A percentile compares a stretch with the other conserved stretches of the same genome.
phyloP scores from a whole-genome alignment of 768 basidiomycete species.

The Boletus vinaceobasis region DNA sequence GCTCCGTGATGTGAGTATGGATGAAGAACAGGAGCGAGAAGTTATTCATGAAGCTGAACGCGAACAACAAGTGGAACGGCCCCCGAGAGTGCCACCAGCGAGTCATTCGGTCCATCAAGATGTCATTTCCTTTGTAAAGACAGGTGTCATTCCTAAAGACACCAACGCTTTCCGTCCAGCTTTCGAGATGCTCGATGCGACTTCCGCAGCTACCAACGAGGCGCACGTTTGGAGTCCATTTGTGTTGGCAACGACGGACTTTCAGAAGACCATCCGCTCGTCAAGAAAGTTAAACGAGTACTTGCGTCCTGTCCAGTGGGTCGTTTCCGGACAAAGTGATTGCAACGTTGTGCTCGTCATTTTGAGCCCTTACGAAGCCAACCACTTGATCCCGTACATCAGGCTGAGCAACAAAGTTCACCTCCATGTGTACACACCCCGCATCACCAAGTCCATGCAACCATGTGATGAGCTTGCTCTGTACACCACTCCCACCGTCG shows the following conservation, averaged over 20 bases:
- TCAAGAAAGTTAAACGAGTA: slow-evolving; percentile 9
- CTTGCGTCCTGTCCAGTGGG: slow-evolving; percentile 31
- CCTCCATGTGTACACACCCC: slow-evolving; percentile 43
- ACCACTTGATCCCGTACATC: slow-evolving; percentile 37
- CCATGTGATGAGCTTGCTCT: slow-evolving; percentile 35
- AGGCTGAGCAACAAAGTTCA: slow-evolving; percentile 29
- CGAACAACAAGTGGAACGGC: slow-evolving; percentile 39
- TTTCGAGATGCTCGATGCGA: slow-evolving; percentile 6
- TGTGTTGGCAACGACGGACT: slow-evolving; percentile 18
- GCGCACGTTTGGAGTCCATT: slow-evolving; percentile 16
- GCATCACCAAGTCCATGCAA: slow-evolving; percentile 32
- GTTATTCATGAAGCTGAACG: slow-evolving; percentile 42
- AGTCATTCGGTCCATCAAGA: slow-evolving; percentile 21
- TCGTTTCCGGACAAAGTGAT: slow-evolving; percentile 13
- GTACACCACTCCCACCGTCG: slow-evolving; percentile 2
- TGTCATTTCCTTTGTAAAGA: slow-evolving; percentile 24
- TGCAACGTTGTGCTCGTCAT: slow-evolving; percentile 6
- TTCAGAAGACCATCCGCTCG: slow-evolving; percentile 9
- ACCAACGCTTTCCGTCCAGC: slow-evolving; percentile 23
- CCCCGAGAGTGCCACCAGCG: slow-evolving; percentile 24
- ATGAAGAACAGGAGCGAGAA: slow-evolving; percentile 53
- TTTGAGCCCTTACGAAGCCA: slow-evolving; percentile 42
- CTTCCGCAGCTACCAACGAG: slow-evolving; percentile 15
- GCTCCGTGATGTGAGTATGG: slow-evolving; percentile 24
- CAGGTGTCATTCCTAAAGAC: slow-evolving; percentile 22